Evolutionary conservation across 331 rosid species (phyloP).

Genomic region (Malus hybrid): DNA sequence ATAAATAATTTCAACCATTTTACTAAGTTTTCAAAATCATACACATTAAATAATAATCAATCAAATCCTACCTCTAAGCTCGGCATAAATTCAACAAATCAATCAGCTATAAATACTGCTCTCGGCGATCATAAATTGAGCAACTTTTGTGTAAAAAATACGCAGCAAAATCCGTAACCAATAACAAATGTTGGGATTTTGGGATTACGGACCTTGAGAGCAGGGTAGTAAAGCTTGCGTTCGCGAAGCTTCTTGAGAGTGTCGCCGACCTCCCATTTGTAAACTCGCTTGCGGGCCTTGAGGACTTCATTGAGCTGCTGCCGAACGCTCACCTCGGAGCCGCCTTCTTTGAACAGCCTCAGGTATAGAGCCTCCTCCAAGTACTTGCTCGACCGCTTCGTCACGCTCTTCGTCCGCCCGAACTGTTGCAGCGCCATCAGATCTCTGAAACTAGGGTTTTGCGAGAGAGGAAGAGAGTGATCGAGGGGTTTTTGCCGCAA

Average conservation of each 20-base stretch:
- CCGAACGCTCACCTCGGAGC: constrained; percentile 50
- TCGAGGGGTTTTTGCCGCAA: neutral
- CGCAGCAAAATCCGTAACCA: neutral
- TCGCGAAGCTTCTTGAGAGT: constrained; percentile 78
- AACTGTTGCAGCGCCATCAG: constrained; percentile 54
- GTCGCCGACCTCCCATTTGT: constrained; percentile 92
- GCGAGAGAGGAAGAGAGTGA: neutral
- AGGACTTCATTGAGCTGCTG: constrained; percentile 63
- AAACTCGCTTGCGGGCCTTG: constrained; percentile 63
- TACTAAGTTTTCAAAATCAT: neutral
- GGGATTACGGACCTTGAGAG: constrained; percentile 55
- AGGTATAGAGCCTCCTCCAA: constrained; percentile 71
- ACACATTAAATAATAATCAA: neutral
- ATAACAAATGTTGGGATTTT: neutral
- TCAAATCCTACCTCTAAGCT: neutral
- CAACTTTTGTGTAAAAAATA: neutral
- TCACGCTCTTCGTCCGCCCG: constrained; percentile 52
- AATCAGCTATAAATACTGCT: neutral
- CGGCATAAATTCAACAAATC: neutral
- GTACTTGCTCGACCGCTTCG: constrained; percentile 64
- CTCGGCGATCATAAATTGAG: neutral
- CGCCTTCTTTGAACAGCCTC: constrained; percentile 70
- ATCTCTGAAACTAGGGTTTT: constrained; percentile 10
- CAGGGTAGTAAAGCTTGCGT: constrained; percentile 63
- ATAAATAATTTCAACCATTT: neutral